phyloP scores from a whole-genome alignment of 2,329 filamentous ascomycete species.

The Botryosphaeria dothidea region DNA sequence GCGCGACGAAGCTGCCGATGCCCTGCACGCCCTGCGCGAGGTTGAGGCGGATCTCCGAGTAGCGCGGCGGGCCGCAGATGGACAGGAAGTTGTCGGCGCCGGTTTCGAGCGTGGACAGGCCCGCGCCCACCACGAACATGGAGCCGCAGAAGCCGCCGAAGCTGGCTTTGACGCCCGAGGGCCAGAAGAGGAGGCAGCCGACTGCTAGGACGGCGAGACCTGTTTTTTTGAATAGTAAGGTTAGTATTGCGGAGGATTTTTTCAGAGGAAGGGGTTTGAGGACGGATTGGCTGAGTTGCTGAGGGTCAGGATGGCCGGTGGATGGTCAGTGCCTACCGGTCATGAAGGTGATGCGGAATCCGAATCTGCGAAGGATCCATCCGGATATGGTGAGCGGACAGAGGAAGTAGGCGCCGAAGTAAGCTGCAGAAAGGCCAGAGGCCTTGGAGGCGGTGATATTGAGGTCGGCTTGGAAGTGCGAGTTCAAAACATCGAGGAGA shows the following conservation, averaged over 20 bases:
- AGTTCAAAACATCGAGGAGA: slow-evolving; percentile 78
- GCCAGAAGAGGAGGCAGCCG: slow-evolving; percentile 58
- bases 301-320: background rate
- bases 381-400: slow-evolving; percentile 49
- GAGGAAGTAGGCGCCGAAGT: slow-evolving; percentile 71
- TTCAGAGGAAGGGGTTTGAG: background rate
- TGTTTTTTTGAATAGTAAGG: background rate
- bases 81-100: slow-evolving; percentile 64
- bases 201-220: slow-evolving; percentile 52
- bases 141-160: slow-evolving; percentile 63
- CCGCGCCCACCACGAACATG: slow-evolving; percentile 63
- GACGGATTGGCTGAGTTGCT: too few species aligned
- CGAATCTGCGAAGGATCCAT: slow-evolving; percentile 8
- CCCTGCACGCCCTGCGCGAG: slow-evolving; percentile 65
- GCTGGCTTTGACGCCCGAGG: slow-evolving; percentile 63
- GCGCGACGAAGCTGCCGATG: slow-evolving; percentile 60
- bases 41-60: slow-evolving; percentile 61
- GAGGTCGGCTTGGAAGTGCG: slow-evolving; percentile 65
- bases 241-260: background rate
- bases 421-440: slow-evolving; percentile 67
- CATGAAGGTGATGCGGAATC: slow-evolving; percentile 18
- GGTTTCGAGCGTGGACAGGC: slow-evolving; percentile 61
- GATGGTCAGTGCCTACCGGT: background rate
- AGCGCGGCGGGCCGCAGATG: slow-evolving; percentile 61
- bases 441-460: slow-evolving; percentile 63